Percentiles rank a stretch among this genome's conserved stretches.
phyloP scores from a whole-genome alignment of 2,329 filamentous ascomycete genomes.

The Arthrobotrys musiformis region DNA sequence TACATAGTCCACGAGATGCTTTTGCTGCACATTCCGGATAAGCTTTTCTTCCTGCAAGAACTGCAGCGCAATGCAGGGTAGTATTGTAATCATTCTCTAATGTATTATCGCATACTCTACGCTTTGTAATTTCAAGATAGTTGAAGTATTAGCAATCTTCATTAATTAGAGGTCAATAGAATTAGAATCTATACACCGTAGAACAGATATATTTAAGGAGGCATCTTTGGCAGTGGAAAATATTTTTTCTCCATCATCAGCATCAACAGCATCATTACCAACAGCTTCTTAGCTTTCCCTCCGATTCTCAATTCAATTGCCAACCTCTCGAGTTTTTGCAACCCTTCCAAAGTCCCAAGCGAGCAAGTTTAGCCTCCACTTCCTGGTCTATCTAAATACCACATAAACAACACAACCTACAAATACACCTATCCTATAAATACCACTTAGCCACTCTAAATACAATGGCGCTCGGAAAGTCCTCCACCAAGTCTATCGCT shows the following conservation, averaged over 20 bases:
- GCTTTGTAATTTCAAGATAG: constrained; percentile 6
- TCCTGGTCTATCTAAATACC: constrained; percentile 16
- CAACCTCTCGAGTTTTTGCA: neutral
- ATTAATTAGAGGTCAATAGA: neutral
- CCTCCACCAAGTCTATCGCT: constrained; percentile 58
- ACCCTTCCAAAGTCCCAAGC: neutral
- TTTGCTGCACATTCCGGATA: neutral
- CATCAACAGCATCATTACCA: constrained; percentile 18
- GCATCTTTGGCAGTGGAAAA: neutral
- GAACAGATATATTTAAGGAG: neutral
- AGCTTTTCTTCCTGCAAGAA: neutral
- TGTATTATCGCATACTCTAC: neutral
- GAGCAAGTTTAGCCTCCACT: constrained; percentile 35
- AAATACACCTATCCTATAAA: neutral
- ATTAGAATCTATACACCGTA: neutral
- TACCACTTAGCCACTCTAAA: neutral
- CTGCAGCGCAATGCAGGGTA: neutral
- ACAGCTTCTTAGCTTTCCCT: constrained; percentile 1
- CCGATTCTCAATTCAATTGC: too few species aligned
- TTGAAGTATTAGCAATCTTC: neutral
- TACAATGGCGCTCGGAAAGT: constrained; percentile 52
- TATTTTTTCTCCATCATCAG: constrained; percentile 25
- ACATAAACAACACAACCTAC: constrained; percentile 36
- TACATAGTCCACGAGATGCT: neutral
- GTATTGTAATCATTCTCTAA: constrained; percentile 27